phyloP scores from a whole-genome alignment of 495 filamentous ascomycete species.

The Penicillium steckii region DNA sequence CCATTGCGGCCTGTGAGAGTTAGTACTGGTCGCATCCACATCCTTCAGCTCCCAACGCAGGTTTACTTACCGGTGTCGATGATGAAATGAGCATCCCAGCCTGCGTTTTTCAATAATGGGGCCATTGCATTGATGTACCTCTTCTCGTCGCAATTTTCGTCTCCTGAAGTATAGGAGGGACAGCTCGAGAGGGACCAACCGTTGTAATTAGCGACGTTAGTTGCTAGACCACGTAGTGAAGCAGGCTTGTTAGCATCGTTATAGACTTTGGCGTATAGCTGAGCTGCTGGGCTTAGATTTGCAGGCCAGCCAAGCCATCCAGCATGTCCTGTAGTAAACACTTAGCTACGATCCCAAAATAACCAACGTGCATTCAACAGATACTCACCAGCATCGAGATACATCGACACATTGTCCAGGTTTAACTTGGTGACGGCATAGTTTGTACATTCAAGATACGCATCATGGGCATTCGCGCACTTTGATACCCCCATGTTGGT shows the following conservation, averaged over 20 bases:
- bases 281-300: constrained; percentile 70
- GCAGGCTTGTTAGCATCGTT: constrained; percentile 62
- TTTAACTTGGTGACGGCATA: constrained; percentile 72
- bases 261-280: constrained; percentile 66
- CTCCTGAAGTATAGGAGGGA: constrained; percentile 43
- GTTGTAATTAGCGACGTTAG: constrained; percentile 82
- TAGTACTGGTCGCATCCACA: not conserved
- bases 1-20: constrained; percentile 55
- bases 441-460: constrained; percentile 67
- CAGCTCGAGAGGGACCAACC: constrained; percentile 48
- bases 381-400: constrained; percentile 67
- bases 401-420: constrained; percentile 78
- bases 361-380: not conserved
- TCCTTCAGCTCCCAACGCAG: not conserved
- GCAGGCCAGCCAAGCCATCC: constrained; percentile 84
- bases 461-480: constrained; percentile 59
- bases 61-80: constrained; percentile 54
- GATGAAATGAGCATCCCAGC: constrained; percentile 74
- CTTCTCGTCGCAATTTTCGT: constrained; percentile 66
- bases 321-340: constrained; percentile 31
- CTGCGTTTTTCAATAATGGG: constrained; percentile 56
- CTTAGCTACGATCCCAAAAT: not conserved
- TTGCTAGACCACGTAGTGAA: constrained; percentile 68
- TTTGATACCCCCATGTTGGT: constrained; percentile 66
- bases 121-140: constrained; percentile 66